Evolutionary conservation across 371 early-diverging fungal genomes (phyloP).

Genomic region (Actinomortierella ambigua): DNA sequence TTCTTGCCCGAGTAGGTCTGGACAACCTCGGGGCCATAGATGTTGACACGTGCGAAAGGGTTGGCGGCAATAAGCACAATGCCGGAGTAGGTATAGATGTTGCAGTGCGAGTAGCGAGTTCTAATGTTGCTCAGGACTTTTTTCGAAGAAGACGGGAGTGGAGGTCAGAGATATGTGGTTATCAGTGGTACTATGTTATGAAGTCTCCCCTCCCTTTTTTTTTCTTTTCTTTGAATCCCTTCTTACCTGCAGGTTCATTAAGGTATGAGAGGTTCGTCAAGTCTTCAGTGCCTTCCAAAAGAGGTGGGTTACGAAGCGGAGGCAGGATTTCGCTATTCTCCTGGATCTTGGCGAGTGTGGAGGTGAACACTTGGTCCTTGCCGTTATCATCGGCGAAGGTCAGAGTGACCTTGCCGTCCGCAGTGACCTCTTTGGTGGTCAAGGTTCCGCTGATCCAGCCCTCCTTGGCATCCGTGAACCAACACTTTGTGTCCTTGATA

Average conservation of each 20-base stretch:
- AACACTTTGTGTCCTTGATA: slow-evolving; percentile 79
- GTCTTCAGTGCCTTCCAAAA: slow-evolving; percentile 90
- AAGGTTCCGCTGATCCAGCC: slow-evolving; percentile 86
- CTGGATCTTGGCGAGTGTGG: slow-evolving; percentile 69
- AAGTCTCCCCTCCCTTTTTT: neutral
- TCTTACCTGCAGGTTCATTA: slow-evolving; percentile 86
- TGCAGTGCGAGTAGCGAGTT: slow-evolving; percentile 85
- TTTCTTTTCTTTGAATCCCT: neutral
- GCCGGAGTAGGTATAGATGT: slow-evolving; percentile 99
- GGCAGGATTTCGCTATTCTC: slow-evolving; percentile 77
- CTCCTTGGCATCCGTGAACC: slow-evolving; percentile 88
- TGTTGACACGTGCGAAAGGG: slow-evolving; percentile 90
- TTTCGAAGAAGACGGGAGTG: slow-evolving; percentile 32
- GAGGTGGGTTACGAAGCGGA: slow-evolving; percentile 89
- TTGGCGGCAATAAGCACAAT: slow-evolving; percentile 98
- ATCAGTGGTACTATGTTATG: slow-evolving; percentile 1
- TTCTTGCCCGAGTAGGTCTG: slow-evolving; percentile 92
- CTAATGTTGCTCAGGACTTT: slow-evolving; percentile 90
- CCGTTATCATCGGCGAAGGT: slow-evolving; percentile 68
- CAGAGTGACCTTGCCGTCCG: slow-evolving; percentile 60
- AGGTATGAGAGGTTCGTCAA: slow-evolving; percentile 89
- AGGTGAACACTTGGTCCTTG: slow-evolving; percentile 72
- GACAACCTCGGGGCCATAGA: slow-evolving; percentile 90
- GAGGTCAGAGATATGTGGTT: neutral
- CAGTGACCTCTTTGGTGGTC: slow-evolving; percentile 59